Base-by-base conservation (phyloP, 2,329 filamentous ascomycete species). In the Fusarium praegraminearum region DNA sequence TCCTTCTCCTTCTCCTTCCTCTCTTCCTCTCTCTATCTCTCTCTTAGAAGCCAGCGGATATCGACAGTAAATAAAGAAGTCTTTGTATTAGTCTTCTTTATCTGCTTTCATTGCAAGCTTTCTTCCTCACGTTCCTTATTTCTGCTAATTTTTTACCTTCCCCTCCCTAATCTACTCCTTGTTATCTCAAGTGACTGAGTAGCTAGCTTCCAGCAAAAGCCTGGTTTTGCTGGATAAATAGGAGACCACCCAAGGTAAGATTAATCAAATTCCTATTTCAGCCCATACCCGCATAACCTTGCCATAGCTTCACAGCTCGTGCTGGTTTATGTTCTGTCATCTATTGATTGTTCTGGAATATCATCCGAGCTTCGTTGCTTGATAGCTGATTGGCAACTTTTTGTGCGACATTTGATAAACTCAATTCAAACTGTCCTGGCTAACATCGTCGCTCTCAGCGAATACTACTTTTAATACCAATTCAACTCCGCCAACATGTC, bases 401-500 rank as follows among this genome's bases (percentile, higher is more conserved):
- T 50, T 47, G 45, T 61, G 59, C 51, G 53, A 65, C 55, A 26
- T 36, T 43, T 56, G 50, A 53, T 69, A 51, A 47, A 44, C 36
- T 33, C 46, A 46, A 38, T 60, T 52, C 57, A 36, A 7, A 15
- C 43, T 20, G 28, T 32, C 30, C 24, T 33, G 28, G n/a, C 30
- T 70, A 28, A 70, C 40, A 5, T 33, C 16, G 32, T 18, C 38
- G 18, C 20, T 52, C n/a, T 47, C 53, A 44, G 36, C 70, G 62
- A 67, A 57, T 41, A 40, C 33, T 47, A 67, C 47, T 58, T 54
- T 32, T 60, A 52, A 73, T 69, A 69, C 33, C 40, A 51, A 62
- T 62, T 28, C 38, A 32, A 66, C 33, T 24, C 33, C 54, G 47
- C 51, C 30, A 71, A 78, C 68, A 85, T 85, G 83, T 83, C 83